phyloP scores from a whole-genome alignment of 78 protist species.

The Emiliania huxleyi region DNA sequence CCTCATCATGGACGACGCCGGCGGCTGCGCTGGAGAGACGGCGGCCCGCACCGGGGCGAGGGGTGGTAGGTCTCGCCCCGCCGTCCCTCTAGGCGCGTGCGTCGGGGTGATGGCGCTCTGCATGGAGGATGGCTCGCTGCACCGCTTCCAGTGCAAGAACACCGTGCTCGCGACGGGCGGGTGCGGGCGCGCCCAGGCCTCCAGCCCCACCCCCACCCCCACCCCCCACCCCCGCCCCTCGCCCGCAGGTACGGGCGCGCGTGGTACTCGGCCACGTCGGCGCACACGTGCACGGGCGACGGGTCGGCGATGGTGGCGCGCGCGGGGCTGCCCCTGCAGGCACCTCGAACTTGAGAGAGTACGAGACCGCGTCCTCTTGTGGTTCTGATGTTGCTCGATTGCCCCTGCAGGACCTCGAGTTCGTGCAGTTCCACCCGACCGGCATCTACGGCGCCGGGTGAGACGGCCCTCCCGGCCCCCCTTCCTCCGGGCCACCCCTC shows the following conservation, averaged over 20 bases:
- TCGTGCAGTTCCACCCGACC: slow-evolving; percentile 99
- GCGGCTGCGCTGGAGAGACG: slow-evolving; percentile 31
- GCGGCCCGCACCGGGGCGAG: slow-evolving; percentile 39
- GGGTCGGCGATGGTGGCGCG: slow-evolving; percentile 97
- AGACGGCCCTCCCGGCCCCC: no score
- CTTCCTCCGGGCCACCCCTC: not conserved
- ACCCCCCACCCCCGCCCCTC: no score
- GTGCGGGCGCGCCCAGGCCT: no score
- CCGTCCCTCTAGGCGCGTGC: no score
- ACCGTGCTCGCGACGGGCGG: slow-evolving; percentile 61
- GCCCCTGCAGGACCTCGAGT: slow-evolving; percentile 84
- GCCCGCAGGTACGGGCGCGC: no score
- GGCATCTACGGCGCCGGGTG: slow-evolving; percentile 94
- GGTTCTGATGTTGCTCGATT: slow-evolving; percentile 56
- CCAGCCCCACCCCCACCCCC: no score
- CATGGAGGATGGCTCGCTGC: slow-evolving; percentile 52
- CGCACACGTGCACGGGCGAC: slow-evolving; percentile 99
- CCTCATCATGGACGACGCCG: slow-evolving; percentile 87
- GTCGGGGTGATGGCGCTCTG: slow-evolving; percentile 42
- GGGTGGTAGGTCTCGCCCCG: no score
- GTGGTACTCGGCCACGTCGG: slow-evolving; percentile 91
- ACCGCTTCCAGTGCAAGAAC: slow-evolving; percentile 32
- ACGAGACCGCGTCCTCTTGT: no score
- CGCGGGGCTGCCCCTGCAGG: slow-evolving; percentile 84
- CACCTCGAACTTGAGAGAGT: slow-evolving; percentile 41